These are phyloP conservation scores for Scheffersomyces amazonensis DNA, from an alignment of 805 yeast species.

Conservation along the genomic window DNA sequence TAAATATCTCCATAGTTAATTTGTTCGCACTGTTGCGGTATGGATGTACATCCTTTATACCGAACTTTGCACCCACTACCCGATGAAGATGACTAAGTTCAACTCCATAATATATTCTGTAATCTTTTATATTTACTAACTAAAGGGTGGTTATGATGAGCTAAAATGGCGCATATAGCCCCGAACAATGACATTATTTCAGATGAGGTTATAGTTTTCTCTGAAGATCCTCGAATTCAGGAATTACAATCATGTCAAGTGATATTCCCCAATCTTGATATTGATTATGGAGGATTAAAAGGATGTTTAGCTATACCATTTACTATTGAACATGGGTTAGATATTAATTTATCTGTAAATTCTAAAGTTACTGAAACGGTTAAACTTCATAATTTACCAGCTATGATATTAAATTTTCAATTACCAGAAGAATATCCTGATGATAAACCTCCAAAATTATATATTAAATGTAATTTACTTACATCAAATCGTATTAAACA, in stretches of 20 bases:
- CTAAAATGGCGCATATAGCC: no score
- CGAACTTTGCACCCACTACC: no score
- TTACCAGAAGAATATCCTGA: conserved; percentile 37
- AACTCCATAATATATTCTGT: no score
- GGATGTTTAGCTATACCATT: conserved; percentile 29
- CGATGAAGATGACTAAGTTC: no score
- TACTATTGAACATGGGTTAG: conserved; percentile 13
- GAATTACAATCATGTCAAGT: conserved; percentile 40
- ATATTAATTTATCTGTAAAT: conserved; percentile 6
- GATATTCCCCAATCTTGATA: conserved; percentile 37
- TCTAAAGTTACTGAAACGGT: neutral
- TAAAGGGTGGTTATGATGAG: no score
- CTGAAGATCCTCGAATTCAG: conserved; percentile 23
- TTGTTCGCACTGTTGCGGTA: no score
- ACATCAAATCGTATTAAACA: neutral
- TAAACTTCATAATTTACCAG: conserved; percentile 26
- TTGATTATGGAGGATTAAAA: conserved; percentile 6
- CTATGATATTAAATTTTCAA: conserved; percentile 21
- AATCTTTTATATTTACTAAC: no score
- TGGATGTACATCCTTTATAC: no score
- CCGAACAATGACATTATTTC: neutral
- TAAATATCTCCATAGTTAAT: no score
- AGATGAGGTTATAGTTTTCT: conserved; percentile 7
- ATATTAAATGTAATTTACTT: conserved; percentile 30
- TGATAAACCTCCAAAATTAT: conserved; percentile 19